These are phyloP conservation scores for Tolypocladium tropicale DNA, from an alignment of 2,329 filamentous ascomycete species.

Conservation along the genomic window DNA sequence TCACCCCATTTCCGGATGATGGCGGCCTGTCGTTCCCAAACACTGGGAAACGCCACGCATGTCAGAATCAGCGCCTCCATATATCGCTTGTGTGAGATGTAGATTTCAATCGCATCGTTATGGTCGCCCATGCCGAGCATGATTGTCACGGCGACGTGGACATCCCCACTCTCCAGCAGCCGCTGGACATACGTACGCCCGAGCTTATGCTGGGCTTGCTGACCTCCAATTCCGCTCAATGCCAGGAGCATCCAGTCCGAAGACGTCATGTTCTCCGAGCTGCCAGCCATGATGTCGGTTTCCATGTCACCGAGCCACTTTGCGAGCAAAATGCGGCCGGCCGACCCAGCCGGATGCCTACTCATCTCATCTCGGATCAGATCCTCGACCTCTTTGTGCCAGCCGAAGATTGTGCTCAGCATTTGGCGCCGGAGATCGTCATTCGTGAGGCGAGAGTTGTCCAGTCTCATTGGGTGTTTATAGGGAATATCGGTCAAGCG, in stretches of 20 bases:
- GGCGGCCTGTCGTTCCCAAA: constrained; percentile 85
- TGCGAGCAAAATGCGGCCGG: constrained; percentile 69
- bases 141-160: constrained; percentile 87
- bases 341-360: constrained; percentile 61
- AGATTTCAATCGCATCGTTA: constrained; percentile 93
- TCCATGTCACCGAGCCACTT: constrained; percentile 90
- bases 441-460: constrained; percentile 53
- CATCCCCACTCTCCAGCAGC: constrained; percentile 77
- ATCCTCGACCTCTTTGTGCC: constrained; percentile 74
- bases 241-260: constrained; percentile 97
- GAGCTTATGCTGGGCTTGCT: constrained; percentile 74
- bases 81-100: constrained; percentile 80
- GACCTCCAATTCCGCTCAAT: constrained; percentile 72
- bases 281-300: constrained; percentile 69
- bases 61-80: constrained; percentile 90
- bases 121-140: constrained; percentile 86
- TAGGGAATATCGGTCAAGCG: constrained; percentile 78
- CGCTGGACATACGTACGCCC: constrained; percentile 85
- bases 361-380: constrained; percentile 77
- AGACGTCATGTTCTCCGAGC: constrained; percentile 78
- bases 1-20: constrained; percentile 94
- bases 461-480: constrained; percentile 50
- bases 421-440: constrained; percentile 83
- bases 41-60: constrained; percentile 68
- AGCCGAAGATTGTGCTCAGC: constrained; percentile 90